Percentiles rank a stretch among this genome's conserved stretches.
These are phyloP conservation scores for Fusarium nisikadoi DNA, from an alignment of 2,329 filamentous ascomycete species.

Conservation along the genomic window DNA sequence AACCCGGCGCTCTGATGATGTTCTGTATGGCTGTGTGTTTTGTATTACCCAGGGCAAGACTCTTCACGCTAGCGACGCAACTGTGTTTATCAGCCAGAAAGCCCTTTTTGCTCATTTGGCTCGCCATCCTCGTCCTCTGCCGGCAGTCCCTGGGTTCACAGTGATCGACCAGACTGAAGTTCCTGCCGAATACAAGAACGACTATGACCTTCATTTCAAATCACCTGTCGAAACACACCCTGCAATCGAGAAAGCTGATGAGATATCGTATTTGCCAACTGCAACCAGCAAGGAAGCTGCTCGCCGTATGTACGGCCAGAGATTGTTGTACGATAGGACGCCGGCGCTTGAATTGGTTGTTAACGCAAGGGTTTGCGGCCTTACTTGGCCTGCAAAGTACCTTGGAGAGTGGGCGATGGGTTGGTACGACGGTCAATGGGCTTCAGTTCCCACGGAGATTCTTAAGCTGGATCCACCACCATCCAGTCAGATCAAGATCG, in stretches of 20 bases:
- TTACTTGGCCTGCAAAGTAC: conserved; percentile 63
- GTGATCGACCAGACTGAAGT: conserved; percentile 59
- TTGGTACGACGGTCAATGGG: conserved; percentile 65
- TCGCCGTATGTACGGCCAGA: conserved; percentile 59
- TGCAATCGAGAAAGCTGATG: conserved; percentile 53
- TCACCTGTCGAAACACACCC: conserved; percentile 54
- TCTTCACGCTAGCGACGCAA: conserved; percentile 64
- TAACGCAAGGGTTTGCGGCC: conserved; percentile 61
- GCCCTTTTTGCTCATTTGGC: conserved; percentile 64
- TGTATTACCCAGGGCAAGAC: conserved; percentile 63
- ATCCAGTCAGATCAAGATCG: conserved; percentile 57
- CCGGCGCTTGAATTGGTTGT: conserved; percentile 58
- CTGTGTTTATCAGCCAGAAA: conserved; percentile 65
- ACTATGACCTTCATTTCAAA: conserved; percentile 65
- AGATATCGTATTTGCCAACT: conserved; percentile 56
- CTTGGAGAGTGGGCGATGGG: conserved; percentile 67
- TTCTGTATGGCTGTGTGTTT: conserved; percentile 65
- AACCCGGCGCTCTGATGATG: conserved; percentile 61
- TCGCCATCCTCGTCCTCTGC: conserved; percentile 64
- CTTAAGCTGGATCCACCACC: conserved; percentile 61
- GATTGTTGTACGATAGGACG: conserved; percentile 57
- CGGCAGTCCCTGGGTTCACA: conserved; percentile 58
- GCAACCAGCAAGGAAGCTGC: conserved; percentile 59
- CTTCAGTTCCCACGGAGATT: conserved; percentile 61
- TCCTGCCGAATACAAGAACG: conserved; percentile 55